Conservation (phyloP, 768 basidiomycete genomes). For the Mycena epipterygia region DNA sequence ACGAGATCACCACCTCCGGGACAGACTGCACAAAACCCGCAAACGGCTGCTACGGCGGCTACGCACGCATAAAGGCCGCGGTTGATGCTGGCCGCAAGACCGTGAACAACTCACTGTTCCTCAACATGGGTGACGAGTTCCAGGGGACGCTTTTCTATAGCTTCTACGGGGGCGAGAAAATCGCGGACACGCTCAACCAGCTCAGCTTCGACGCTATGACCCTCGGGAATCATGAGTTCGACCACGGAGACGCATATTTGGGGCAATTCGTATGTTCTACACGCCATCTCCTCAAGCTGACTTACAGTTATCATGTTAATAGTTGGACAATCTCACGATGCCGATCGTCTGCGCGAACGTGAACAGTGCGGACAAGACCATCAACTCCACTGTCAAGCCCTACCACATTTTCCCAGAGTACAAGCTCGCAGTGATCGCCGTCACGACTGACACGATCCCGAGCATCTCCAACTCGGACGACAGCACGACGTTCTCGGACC, state of each 20-base stretch:
- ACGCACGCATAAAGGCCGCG: conserved; percentile 56
- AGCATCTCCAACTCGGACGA: conserved; percentile 54
- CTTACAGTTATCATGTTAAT: not conserved
- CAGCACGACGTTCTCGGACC: conserved; percentile 55
- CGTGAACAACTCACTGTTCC: conserved; percentile 53
- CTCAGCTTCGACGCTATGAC: conserved; percentile 60
- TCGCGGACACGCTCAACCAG: conserved; percentile 57
- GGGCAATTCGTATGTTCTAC: conserved; percentile 45
- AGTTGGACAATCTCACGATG: conserved; percentile 56
- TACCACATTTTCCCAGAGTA: conserved; percentile 56
- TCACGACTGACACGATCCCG: conserved; percentile 58
- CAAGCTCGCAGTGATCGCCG: conserved; percentile 56
- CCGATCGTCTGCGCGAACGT: conserved; percentile 62
- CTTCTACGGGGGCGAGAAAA: conserved; percentile 59
- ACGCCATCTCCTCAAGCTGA: not conserved
- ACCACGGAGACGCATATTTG: conserved; percentile 56
- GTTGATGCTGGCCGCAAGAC: conserved; percentile 48
- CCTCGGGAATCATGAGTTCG: conserved; percentile 63
- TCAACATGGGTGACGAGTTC: conserved; percentile 64
- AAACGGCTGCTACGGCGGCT: conserved; percentile 58
- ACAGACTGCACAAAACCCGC: conserved; percentile 52
- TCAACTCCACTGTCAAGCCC: conserved; percentile 50
- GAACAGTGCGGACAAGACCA: conserved; percentile 50
- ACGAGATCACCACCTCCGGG: conserved; percentile 53
- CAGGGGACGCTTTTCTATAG: conserved; percentile 62